Percentiles rank a stretch among this genome's conserved stretches.
phyloP scores from a whole-genome alignment of 2,329 filamentous ascomycete genomes.

The Cladosporium cucumerinum region DNA sequence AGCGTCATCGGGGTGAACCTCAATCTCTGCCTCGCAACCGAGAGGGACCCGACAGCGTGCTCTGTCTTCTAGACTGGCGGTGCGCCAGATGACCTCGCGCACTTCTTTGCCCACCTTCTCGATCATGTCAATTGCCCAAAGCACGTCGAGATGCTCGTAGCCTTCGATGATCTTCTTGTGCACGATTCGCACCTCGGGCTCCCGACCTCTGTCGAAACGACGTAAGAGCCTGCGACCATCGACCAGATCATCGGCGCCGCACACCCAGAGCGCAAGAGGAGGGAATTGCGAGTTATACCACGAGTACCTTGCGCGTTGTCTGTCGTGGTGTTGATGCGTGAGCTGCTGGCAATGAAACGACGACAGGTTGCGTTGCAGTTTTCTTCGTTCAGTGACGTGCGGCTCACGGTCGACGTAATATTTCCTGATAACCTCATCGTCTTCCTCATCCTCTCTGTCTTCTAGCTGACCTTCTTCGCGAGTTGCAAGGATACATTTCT shows the following conservation, averaged over 20 bases:
- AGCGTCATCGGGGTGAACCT: constrained; percentile 12
- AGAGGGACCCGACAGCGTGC: constrained; percentile 60
- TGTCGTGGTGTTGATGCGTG: constrained; percentile 31
- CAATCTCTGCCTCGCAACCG: constrained; percentile 47
- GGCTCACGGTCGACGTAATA: constrained; percentile 31
- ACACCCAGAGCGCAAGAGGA: constrained; percentile 85
- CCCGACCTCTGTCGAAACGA: constrained; percentile 70
- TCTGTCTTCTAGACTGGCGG: constrained; percentile 55
- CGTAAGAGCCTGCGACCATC: constrained; percentile 72
- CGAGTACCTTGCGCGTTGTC: constrained; percentile 46
- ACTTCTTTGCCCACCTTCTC: constrained; percentile 80
- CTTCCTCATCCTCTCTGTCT: constrained; percentile 48
- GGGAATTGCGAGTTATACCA: constrained; percentile 82
- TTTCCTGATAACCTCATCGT: constrained; percentile 39
- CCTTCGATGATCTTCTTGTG: constrained; percentile 79
- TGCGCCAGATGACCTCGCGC: constrained; percentile 79
- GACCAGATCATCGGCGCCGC: constrained; percentile 77
- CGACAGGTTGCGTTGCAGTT: constrained; percentile 31
- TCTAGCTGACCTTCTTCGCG: constrained; percentile 65
- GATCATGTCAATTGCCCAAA: constrained; percentile 89
- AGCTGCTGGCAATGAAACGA: constrained; percentile 30
- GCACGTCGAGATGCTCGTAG: constrained; percentile 90
- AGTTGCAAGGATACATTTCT: constrained; percentile 84
- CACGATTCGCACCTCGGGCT: constrained; percentile 77
- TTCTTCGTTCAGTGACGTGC: constrained; percentile 27